Base-by-base conservation (phyloP, 2,329 filamentous ascomycete genomes). In the Colletotrichum aenigma region DNA sequence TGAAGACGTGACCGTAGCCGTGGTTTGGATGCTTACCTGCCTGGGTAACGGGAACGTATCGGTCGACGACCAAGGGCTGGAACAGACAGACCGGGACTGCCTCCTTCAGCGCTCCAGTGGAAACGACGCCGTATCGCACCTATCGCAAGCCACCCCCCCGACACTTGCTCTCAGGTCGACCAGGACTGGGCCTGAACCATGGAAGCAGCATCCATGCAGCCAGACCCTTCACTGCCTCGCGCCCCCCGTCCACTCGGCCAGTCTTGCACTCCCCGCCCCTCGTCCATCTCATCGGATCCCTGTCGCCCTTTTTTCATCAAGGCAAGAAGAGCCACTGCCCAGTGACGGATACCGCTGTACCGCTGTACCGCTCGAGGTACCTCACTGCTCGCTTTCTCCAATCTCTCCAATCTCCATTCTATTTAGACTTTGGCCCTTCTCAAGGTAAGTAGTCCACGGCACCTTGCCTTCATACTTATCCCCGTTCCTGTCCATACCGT, bases 211-310 rank as follows among this genome's bases (percentile, higher is more conserved):
- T 34, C 73, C 73, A 67, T 75, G 73, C 38, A 64, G 48, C 32
- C 72, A 64, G 73, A 58, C 73, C 69, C 69, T 75, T 64, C 70
- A 75, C 70, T 75, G 73, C 73, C 69, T 73, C 73, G 56, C 56
- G 55, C 69, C 69, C 66, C 58, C 38, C 26, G 34, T 65, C 32
- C 52, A 52, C 24, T 38, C 36, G 36, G 21, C 70, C 71, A 56
- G 28, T 32, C 55, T 24, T 30, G 21, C 38, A 38, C 30, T 15
- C 55, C 55, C 30, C 32, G 30, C 36, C 68, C 62, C 69, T 30
- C 60, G 26, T 58, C 62, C 69, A 75, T 72, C 69, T 67, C 38
- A 72, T 68, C 70, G 10, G 13, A 73, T 52, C 73, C 73, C 38
- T 62, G 73, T 71, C 26, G 18, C 58, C 36, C 21, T 70, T 61